Conservation (phyloP, 805 yeast species). For the Cyberlindnera maritima region DNA sequence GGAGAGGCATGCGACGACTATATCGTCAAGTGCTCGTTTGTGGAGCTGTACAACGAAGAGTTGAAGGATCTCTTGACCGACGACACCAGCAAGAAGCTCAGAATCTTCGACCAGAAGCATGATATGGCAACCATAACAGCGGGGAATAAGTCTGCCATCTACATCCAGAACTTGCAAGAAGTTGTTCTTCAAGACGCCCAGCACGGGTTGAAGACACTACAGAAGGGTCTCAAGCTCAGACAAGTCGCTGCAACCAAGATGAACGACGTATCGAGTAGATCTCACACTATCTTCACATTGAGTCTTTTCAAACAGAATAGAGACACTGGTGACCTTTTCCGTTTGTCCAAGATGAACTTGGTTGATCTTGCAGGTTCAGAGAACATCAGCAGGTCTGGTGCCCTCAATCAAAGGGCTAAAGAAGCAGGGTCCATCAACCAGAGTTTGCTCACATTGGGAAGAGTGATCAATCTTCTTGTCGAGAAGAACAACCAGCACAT, state of each 20-base stretch:
- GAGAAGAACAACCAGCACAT: conserved; percentile 63
- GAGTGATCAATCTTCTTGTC: conserved; percentile 77
- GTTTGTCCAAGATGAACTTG: conserved; percentile 72
- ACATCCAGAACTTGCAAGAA: conserved; percentile 66
- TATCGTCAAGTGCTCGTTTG: conserved; percentile 72
- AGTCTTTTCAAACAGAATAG: conserved; percentile 45
- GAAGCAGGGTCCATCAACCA: conserved; percentile 95
- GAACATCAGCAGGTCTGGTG: conserved; percentile 85
- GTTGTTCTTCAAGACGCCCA: conserved; percentile 49
- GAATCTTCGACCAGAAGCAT: conserved; percentile 46
- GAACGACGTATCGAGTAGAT: conserved; percentile 71
- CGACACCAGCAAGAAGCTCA: conserved; percentile 43
- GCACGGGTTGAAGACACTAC: conserved; percentile 55
- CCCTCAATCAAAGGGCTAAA: conserved; percentile 77
- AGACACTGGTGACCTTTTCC: conserved; percentile 44
- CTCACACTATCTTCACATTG: conserved; percentile 74
- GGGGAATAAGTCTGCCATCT: conserved; percentile 33
- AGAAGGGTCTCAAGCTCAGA: conserved; percentile 55
- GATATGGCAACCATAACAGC: not conserved
- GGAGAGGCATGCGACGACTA: conserved; percentile 45
- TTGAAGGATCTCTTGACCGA: conserved; percentile 62
- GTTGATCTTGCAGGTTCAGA: conserved; percentile 97
- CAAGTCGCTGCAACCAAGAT: conserved; percentile 72
- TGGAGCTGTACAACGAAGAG: conserved; percentile 88
- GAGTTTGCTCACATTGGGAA: conserved; percentile 79